Percentiles rank a stretch among this genome's conserved stretches.
These are phyloP conservation scores for Teunomyces kruisii DNA, from an alignment of 805 yeast genomes.

Conservation along the genomic window DNA sequence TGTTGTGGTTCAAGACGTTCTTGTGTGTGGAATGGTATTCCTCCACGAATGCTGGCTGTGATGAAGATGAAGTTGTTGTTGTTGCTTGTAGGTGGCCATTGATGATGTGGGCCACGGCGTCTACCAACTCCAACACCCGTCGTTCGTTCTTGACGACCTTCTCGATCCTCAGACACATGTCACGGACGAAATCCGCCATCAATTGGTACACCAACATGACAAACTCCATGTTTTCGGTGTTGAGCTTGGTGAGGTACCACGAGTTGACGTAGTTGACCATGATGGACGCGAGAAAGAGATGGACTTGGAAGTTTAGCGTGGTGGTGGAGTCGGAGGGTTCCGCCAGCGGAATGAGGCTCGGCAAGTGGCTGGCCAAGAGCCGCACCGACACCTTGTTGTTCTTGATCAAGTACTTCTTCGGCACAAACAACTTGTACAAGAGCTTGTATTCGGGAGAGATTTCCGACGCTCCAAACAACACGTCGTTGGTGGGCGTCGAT, in stretches of 20 bases:
- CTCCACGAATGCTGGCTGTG: neutral
- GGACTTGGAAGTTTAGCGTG: constrained; percentile 33
- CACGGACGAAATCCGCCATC: constrained; percentile 24
- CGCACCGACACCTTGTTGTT: constrained; percentile 26
- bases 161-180: constrained; percentile 20
- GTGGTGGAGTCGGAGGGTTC: constrained; percentile 5
- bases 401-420: constrained; percentile 29
- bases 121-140: constrained; percentile 14
- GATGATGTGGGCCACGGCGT: constrained; percentile 23
- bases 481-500: constrained; percentile 12
- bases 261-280: constrained; percentile 13
- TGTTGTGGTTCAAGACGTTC: neutral
- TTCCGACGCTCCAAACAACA: constrained; percentile 11
- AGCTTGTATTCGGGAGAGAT: constrained; percentile 33
- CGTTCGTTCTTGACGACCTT: constrained; percentile 10
- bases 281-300: constrained; percentile 35
- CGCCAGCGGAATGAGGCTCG: constrained; percentile 21
- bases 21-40: neutral
- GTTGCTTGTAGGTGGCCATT: constrained; percentile 24
- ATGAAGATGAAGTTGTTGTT: no score
- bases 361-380: constrained; percentile 29
- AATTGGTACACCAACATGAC: constrained; percentile 23
- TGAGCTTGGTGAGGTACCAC: constrained; percentile 21
- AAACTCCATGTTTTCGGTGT: constrained; percentile 33
- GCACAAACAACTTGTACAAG: constrained; percentile 33